Base-by-base conservation (phyloP, 257 asterid genomes). In the Paraleonurus japonicus region DNA sequence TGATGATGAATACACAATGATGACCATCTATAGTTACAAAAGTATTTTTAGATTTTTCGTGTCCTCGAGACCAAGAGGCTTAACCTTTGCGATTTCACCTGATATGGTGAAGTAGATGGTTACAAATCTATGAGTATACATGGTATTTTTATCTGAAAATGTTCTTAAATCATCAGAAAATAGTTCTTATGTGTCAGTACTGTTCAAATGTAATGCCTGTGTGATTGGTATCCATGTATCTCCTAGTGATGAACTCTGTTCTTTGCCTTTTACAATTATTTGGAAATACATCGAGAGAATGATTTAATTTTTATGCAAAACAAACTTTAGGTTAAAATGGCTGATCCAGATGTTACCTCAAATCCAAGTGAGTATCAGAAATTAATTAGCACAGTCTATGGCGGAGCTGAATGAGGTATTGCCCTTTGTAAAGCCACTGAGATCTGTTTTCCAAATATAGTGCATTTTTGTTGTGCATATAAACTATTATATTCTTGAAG, bases 351-450 rank as follows among this genome's bases (percentile, higher is more conserved):
- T 70, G 87, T 95, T 24, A 87, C 78, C 71, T 85, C 98, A 60
- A 95, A 92, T 77, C 99, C 96, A 33, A 87, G 85, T 33, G 99
- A 95, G 76, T 95, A 95, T 82, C 95, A 87, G 87, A 92, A 88
- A 70, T 67, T n/a, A n/a, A n/a, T n/a, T 92, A 78, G 99, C 99
- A 16, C 92, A 85, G 82, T 95, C 99, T 33, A 51, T 95, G 81
- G 74, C 99, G 39, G 99, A 95, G 88, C 97, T 95, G 76, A 95
- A 92, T 65, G 98, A 92, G 95, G 99, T 95, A 77, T 53, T 71
- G 68, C 71, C 50, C 64, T 37, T 67, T 77, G 67, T 39, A 51
- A 41, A 30, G 73, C 10, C 45, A 51, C 47, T 28, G n/a, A 58
- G 71, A 47, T 71, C 54, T 63, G n/a, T 43, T 24, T 74, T 27